Evolutionary conservation across 306 rosid genomes (phyloP).

Genomic region (Sechiopsis laciniata): DNA sequence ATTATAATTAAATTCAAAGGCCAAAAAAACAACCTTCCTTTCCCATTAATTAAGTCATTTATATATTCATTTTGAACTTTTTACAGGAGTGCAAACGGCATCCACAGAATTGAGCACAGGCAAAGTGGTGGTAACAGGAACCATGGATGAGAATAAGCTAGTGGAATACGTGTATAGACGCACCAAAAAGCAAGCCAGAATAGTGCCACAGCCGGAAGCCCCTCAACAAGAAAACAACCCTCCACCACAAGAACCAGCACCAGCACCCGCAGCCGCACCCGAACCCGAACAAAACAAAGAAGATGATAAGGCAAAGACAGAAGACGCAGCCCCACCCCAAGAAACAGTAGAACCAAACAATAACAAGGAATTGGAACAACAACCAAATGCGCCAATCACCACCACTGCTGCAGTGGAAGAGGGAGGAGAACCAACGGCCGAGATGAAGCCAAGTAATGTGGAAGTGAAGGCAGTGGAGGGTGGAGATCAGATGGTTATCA

Average conservation of each 20-base stretch:
- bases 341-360: slow-evolving; percentile 17
- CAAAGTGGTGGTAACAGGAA: slow-evolving; percentile 70
- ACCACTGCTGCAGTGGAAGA: neutral
- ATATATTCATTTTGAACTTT: too few species aligned
- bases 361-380: slow-evolving; percentile 3
- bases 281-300: slow-evolving; percentile 39
- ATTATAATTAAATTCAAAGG: neutral
- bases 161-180: slow-evolving; percentile 80
- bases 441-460: neutral
- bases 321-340: slow-evolving; percentile 22
- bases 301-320: slow-evolving; percentile 32
- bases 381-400: slow-evolving; percentile 22
- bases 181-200: slow-evolving; percentile 78
- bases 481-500: neutral
- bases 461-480: slow-evolving; percentile 26
- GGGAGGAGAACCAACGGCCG: slow-evolving; percentile 3
- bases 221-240: slow-evolving; percentile 41
- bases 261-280: slow-evolving; percentile 36
- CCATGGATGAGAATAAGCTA: slow-evolving; percentile 75
- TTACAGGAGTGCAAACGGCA: slow-evolving; percentile 72
- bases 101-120: slow-evolving; percentile 60
- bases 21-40: too few species aligned
- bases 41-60: too few species aligned
- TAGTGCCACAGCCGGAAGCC: slow-evolving; percentile 62
- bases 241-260: slow-evolving; percentile 24